phyloP scores from a whole-genome alignment of 1,284 basidiomycete species.

The Cryptococcus wingfieldii region DNA sequence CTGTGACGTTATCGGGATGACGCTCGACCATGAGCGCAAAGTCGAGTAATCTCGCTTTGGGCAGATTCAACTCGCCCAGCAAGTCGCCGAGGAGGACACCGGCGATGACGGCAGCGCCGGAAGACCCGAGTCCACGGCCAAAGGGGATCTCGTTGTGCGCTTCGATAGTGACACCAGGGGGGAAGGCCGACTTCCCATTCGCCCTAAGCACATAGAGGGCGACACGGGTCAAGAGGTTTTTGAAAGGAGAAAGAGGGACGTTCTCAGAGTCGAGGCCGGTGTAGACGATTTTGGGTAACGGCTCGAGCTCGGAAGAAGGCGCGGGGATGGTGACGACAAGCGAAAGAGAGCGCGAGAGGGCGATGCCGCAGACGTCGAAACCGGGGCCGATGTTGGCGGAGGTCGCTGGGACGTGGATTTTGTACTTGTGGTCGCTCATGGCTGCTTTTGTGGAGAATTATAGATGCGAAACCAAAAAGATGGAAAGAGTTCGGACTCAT shows the following conservation, averaged over 20 bases:
- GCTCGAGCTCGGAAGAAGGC: conserved; percentile 30
- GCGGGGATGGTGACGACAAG: conserved; percentile 61
- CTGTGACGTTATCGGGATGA: conserved; percentile 98
- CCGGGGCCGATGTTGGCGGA: conserved; percentile 98
- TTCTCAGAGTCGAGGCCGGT: conserved; percentile 83
- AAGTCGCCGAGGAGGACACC: conserved; percentile 86
- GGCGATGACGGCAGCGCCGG: conserved; percentile 95
- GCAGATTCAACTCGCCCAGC: conserved; percentile 69
- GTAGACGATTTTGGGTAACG: conserved; percentile 69
- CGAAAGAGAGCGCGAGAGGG: conserved; percentile 80
- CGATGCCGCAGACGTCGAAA: conserved; percentile 97
- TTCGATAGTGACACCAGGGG: conserved; percentile 65
- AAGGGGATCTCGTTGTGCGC: conserved; percentile 94
- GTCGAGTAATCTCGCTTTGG: conserved; percentile 75
- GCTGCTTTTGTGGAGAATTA: not conserved
- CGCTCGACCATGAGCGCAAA: conserved; percentile 99
- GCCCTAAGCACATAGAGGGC: conserved; percentile 95
- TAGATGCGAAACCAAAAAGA: not conserved
- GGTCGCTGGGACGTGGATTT: conserved; percentile 85
- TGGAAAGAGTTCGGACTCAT: not conserved
- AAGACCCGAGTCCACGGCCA: conserved; percentile 92
- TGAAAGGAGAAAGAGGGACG: conserved; percentile 91
- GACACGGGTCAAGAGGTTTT: conserved; percentile 96
- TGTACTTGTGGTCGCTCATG: conserved; percentile 44
- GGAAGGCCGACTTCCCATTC: conserved; percentile 69